Conservation (phyloP, 2,329 filamentous ascomycete species). For the Nemania sp. region DNA sequence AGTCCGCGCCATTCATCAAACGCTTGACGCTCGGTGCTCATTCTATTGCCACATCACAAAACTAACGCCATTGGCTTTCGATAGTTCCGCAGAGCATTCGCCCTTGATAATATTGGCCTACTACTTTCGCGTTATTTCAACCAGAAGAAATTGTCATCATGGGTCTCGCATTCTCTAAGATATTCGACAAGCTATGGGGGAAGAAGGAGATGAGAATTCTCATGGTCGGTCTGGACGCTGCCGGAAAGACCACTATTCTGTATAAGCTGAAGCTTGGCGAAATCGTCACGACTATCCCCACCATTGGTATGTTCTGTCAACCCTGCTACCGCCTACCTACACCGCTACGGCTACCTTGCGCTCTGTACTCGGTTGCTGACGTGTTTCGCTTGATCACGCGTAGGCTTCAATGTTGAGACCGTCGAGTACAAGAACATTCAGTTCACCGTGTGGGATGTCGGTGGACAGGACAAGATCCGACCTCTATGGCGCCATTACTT, state of each 20-base stretch:
- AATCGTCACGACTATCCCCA: constrained; percentile 98
- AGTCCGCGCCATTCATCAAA: constrained; percentile 5
- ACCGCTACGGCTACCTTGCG: not conserved
- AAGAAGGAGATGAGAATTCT: constrained; percentile 99
- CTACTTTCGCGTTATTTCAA: constrained; percentile 42
- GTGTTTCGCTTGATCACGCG: constrained; percentile 22
- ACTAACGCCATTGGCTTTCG: constrained; percentile 25
- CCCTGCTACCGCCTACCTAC: constrained; percentile 7
- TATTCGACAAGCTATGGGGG: constrained; percentile 95
- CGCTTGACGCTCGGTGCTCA: not conserved
- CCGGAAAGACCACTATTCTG: constrained; percentile 99
- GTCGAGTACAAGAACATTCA: constrained; percentile 99
- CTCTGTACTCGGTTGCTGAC: constrained; percentile 26
- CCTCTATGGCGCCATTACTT: constrained; percentile 99
- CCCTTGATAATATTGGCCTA: constrained; percentile 28
- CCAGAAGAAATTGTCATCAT: constrained; percentile 68
- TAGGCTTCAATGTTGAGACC: constrained; percentile 99
- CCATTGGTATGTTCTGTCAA: constrained; percentile 80
- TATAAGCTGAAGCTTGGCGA: constrained; percentile 99
- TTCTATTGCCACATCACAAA: constrained; percentile 20
- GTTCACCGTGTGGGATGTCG: constrained; percentile 99
- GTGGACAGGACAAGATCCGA: constrained; percentile 99
- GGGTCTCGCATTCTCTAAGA: constrained; percentile 97
- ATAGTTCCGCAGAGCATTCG: constrained; percentile 25
- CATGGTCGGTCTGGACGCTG: constrained; percentile 99